Evolutionary conservation across 108 stramenopile genomes (phyloP).

Genomic region (Pseudonitzschia pungens): DNA sequence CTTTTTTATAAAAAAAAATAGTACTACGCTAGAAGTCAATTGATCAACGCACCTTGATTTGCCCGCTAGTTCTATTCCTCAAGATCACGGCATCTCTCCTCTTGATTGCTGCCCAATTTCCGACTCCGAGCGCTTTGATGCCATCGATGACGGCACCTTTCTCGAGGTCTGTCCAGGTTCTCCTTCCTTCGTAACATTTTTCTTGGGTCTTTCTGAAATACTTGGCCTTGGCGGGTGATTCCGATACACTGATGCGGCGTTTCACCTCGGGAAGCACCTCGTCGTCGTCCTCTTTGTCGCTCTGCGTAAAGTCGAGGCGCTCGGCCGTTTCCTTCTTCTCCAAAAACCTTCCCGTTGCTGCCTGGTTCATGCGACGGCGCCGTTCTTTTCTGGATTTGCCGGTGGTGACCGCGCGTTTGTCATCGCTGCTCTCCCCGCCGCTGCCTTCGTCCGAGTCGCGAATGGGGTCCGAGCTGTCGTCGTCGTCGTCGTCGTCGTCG

Average conservation of each 20-base stretch:
- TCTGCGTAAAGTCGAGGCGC: constrained; percentile 20
- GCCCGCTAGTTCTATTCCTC: constrained; percentile 50
- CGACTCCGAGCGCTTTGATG: constrained; percentile 48
- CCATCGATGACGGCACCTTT: constrained; percentile 57
- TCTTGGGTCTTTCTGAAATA: constrained; percentile 33
- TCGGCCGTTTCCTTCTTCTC: constrained; percentile 18
- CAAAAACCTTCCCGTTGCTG: background rate
- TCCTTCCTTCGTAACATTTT: constrained; percentile 37
- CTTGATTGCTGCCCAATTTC: constrained; percentile 71
- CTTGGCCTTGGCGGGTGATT: constrained; percentile 25
- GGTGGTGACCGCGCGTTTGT: background rate
- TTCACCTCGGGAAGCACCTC: constrained; percentile 23
- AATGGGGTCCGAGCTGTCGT: background rate
- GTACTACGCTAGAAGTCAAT: background rate
- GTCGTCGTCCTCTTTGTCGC: constrained; percentile 7
- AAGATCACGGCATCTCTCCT: constrained; percentile 43
- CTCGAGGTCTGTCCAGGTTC: constrained; percentile 58
- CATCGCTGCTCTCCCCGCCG: background rate
- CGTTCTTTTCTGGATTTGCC: background rate
- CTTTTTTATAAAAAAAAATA: background rate
- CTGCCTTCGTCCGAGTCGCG: background rate
- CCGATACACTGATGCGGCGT: background rate
- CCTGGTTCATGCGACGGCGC: background rate
- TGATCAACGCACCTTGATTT: constrained; percentile 53
- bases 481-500: background rate